Conservation (phyloP, 306 rosid genomes). For the Ammopiptanthus mongolicus region DNA sequence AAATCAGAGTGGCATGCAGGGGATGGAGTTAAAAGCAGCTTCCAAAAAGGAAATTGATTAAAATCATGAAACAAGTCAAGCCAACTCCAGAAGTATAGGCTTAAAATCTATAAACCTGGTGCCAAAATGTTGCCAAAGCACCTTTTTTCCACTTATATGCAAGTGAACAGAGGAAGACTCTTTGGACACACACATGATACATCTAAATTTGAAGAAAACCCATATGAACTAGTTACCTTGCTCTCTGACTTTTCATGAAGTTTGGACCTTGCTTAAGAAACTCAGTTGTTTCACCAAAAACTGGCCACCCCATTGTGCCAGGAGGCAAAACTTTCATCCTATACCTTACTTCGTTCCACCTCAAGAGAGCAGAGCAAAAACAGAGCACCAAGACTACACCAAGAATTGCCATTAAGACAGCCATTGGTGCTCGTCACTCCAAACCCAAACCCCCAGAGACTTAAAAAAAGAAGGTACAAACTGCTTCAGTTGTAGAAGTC, state of each 20-base stretch:
- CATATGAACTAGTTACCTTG: conserved; percentile 48
- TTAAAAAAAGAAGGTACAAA: conserved; percentile 24
- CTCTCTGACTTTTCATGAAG: conserved; percentile 92
- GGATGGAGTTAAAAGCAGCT: conserved; percentile 13
- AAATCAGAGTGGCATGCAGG: conserved; percentile 12
- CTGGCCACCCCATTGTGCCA: conserved; percentile 99
- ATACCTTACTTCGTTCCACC: conserved; percentile 82
- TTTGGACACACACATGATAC: not conserved
- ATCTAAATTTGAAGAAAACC: not conserved
- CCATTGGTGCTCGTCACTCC: conserved; percentile 60
- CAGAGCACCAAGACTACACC: conserved; percentile 54
- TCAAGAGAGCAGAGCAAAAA: conserved; percentile 78
- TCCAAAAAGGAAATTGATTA: not conserved
- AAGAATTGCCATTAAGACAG: conserved; percentile 38
- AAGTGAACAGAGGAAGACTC: conserved; percentile 14
- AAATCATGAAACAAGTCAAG: conserved; percentile 7
- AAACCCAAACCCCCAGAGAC: conserved; percentile 29
- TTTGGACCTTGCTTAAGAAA: conserved; percentile 93
- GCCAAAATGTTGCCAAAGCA: not conserved
- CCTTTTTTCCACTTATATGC: not conserved
- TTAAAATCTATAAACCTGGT: conserved; percentile 12
- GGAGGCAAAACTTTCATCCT: conserved; percentile 87
- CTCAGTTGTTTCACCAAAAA: conserved; percentile 94
- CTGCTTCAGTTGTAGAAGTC: conserved; percentile 29
- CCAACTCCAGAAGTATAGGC: not conserved